phyloP scores from a whole-genome alignment of 2,329 filamentous ascomycete genomes.

The Thielaviopsis musarum region DNA sequence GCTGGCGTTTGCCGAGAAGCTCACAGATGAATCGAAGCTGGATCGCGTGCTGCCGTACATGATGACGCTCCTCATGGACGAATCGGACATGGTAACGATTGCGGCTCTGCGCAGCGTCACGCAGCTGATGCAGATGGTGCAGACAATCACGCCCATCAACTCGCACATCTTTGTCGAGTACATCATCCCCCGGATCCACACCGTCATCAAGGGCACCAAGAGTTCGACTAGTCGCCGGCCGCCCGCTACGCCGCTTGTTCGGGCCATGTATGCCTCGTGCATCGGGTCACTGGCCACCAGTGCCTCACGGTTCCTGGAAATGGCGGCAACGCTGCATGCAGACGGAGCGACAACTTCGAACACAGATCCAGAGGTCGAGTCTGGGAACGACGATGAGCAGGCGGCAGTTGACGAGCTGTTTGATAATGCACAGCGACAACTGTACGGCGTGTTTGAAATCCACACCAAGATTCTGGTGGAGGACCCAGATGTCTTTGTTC shows the following conservation, averaged over 20 bases:
- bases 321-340: constrained; percentile 73
- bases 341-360: constrained; percentile 60
- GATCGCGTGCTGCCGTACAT: constrained; percentile 86
- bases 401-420: constrained; percentile 68
- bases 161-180: constrained; percentile 54
- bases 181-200: constrained; percentile 46
- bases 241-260: constrained; percentile 51
- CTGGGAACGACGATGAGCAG: constrained; percentile 42
- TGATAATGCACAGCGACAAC: constrained; percentile 68
- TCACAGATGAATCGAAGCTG: constrained; percentile 90
- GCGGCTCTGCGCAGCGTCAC: constrained; percentile 75
- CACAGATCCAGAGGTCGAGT: constrained; percentile 64
- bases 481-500: constrained; percentile 69
- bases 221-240: not conserved
- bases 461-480: constrained; percentile 85
- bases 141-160: constrained; percentile 67
- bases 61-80: constrained; percentile 66
- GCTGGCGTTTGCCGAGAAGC: constrained; percentile 72
- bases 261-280: constrained; percentile 85
- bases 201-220: constrained; percentile 27
- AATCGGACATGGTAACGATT: constrained; percentile 68
- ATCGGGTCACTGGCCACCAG: constrained; percentile 77
- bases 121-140: constrained; percentile 73
- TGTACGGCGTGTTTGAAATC: constrained; percentile 68
- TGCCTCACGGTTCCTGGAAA: constrained; percentile 70